These are phyloP conservation scores for Eurotiales sp. DNA, from an alignment of 2,329 filamentous ascomycete genomes.

Conservation along the genomic window DNA sequence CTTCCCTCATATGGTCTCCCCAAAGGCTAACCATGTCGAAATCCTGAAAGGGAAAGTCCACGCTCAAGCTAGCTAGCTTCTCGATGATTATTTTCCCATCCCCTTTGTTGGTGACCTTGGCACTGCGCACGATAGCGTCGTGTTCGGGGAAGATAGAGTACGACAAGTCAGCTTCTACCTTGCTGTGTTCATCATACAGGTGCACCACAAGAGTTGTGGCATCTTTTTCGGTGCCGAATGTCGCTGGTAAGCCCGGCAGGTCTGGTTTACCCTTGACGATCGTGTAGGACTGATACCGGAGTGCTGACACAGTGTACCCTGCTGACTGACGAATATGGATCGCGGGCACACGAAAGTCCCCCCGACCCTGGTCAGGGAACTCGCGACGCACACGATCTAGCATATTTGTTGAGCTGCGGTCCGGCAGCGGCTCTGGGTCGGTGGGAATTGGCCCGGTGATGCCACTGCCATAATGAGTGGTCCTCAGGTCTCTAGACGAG, in stretches of 20 bases:
- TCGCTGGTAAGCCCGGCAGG: conserved; percentile 56
- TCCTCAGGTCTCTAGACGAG: conserved; percentile 51
- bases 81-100: conserved; percentile 52
- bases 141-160: conserved; percentile 63
- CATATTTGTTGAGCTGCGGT: conserved; percentile 49
- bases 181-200: conserved; percentile 57
- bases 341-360: conserved; percentile 60
- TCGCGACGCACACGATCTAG: conserved; percentile 55
- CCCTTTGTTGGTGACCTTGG: conserved; percentile 59
- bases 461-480: conserved; percentile 60
- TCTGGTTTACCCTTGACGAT: conserved; percentile 55
- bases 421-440: conserved; percentile 32
- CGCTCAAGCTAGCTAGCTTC: conserved; percentile 57
- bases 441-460: conserved; percentile 51
- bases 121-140: conserved; percentile 60
- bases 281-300: conserved; percentile 55
- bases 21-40: conserved; percentile 60
- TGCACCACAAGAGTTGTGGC: conserved; percentile 58
- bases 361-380: conserved; percentile 61
- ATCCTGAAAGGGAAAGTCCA: conserved; percentile 59
- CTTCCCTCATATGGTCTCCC: conserved; percentile 62
- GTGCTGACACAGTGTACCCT: conserved; percentile 57
- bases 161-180: conserved; percentile 55
- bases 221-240: conserved; percentile 54
- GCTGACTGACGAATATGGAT: conserved; percentile 57